Base-by-base conservation (phyloP, 305 asterid genomes). In the Nicotiana rustica region DNA sequence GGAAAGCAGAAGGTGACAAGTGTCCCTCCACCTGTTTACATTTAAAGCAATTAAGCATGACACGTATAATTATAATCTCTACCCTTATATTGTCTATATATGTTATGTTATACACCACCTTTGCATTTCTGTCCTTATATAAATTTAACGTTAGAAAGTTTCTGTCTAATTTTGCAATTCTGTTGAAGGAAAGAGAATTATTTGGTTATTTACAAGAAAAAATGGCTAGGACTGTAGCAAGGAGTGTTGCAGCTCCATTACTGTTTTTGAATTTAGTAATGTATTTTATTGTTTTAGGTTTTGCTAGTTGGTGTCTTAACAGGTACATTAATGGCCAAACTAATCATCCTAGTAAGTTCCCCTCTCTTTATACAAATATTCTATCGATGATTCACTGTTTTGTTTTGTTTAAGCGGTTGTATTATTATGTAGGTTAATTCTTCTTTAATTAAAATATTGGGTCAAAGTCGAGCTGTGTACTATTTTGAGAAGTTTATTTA, bases 271-370 rank as follows among this genome's bases (percentile, higher is more conserved):
- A 94, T 84, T 79, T 94, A 86, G 52, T 91, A n/a, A 93, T 94
- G 98, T 94, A 93, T 79, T 75, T 88, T 1, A 84, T 94, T 52
- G 93, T 90, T 3, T 86, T 94, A 77, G 97, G 97, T 0, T 94
- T 94, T 82, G 88, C 97, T 14, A 93, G 97, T 78, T 94, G 98
- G 97, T 92, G 95, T 38, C 86, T 94, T 7, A 91, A 93, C 60
- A 85, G 81, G 87, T 86, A 88, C 76, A 93, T 94, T 90, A 90
- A 94, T 86, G 97, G 97, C 78, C 92, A 89, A 61, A 93, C 98
- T 36, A 71, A 84, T 68, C 97, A 94, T 76, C 98, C 98, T 17
- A 93, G 97, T 92, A 89, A 93, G 92, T 78, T 75, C 25, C 2
- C 14, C 7, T 29, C 41, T 65, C n/a, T 62, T 10, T 49, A 49